phyloP scores from a whole-genome alignment of 2,329 filamentous ascomycete genomes.

The Cladorrhinum sp. region DNA sequence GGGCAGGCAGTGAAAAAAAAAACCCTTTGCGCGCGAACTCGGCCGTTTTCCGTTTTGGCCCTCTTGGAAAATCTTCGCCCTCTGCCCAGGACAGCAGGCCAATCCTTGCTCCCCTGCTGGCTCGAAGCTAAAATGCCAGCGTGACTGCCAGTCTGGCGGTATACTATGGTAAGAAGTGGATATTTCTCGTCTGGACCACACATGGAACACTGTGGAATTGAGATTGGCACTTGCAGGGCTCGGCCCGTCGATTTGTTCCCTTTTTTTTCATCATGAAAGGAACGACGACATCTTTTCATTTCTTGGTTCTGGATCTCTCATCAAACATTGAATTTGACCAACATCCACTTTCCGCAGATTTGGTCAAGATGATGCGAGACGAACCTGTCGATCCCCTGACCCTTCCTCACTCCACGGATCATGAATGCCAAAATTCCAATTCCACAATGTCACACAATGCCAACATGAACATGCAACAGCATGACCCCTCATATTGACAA shows the following conservation, averaged over 20 bases:
- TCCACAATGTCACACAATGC: too few relatives aligned
- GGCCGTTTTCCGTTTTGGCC: neutral
- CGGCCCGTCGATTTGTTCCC: neutral
- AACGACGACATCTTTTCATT: neutral
- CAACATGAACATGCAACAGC: neutral
- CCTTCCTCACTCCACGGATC: neutral
- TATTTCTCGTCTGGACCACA: neutral
- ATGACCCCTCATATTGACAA: neutral
- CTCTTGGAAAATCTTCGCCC: neutral
- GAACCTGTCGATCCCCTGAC: neutral
- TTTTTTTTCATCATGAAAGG: neutral
- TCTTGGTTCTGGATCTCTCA: neutral
- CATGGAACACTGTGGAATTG: neutral
- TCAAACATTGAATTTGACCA: neutral
- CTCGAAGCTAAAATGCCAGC: neutral
- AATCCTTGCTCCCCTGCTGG: neutral
- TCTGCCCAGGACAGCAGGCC: neutral
- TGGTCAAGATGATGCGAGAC: neutral
- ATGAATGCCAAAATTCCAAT: too few relatives aligned
- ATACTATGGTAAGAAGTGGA: neutral
- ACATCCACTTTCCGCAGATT: too few relatives aligned
- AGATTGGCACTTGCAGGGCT: neutral
- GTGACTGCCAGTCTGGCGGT: neutral
- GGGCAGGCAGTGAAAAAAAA: conserved; percentile 1
- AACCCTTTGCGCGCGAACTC: neutral